Evolutionary conservation across 208 protist species (phyloP).

Genomic region (Borovskyia barvae): DNA sequence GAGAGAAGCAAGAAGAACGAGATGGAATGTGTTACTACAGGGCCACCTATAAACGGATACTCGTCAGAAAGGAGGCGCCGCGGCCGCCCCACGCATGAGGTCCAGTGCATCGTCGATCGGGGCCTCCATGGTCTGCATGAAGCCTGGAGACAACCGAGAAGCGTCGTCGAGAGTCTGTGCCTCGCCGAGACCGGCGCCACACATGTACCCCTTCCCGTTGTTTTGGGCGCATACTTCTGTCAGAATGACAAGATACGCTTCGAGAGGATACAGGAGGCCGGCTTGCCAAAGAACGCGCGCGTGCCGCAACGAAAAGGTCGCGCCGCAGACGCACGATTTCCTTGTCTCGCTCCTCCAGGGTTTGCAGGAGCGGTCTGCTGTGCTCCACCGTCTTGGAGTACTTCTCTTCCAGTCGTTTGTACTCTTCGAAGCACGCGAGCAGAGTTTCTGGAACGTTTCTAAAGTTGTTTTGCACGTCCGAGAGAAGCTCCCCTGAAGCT

Average conservation of each 20-base stretch:
- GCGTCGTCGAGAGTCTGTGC: background rate
- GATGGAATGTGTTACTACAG: too few relatives aligned
- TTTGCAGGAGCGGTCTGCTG: conserved; percentile 21
- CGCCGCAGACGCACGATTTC: conserved; percentile 14
- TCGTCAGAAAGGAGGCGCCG: conserved; percentile 2
- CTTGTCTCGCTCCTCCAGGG: conserved; percentile 14
- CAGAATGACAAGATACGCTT: too few relatives aligned
- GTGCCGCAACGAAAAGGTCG: background rate
- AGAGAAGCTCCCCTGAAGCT: conserved; percentile 12
- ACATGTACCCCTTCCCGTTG: background rate
- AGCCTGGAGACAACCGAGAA: too few relatives aligned
- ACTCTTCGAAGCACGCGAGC: conserved; percentile 27
- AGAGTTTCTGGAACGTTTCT: conserved; percentile 16
- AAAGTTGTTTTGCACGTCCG: conserved; percentile 26
- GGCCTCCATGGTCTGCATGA: conserved; percentile 5
- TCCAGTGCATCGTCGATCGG: conserved; percentile 23
- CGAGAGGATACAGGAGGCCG: too few relatives aligned
- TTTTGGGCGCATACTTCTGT: background rate
- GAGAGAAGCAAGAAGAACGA: too few relatives aligned
- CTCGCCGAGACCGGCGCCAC: background rate
- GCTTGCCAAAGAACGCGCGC: background rate
- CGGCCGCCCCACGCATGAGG: conserved; percentile 15
- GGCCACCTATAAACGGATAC: too few relatives aligned
- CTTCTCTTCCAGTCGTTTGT: conserved; percentile 27
- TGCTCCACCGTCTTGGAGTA: conserved; percentile 28